Conservation (phyloP, 2,329 filamentous ascomycete genomes). For the Emydomyces testavorans region DNA sequence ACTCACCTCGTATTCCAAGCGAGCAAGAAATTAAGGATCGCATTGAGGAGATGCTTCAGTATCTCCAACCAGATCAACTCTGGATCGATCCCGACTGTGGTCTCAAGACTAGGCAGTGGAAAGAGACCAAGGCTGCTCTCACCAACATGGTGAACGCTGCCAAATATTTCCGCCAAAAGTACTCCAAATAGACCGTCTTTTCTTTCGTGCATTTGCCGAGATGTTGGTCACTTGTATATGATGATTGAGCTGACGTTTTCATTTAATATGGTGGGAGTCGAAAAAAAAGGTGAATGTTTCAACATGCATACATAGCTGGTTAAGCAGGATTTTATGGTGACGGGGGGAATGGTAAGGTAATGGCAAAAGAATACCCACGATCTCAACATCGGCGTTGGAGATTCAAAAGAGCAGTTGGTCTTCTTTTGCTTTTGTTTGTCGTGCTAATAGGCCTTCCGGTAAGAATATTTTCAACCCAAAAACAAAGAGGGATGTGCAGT, state of each 20-base stretch:
- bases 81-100: slow-evolving; percentile 99
- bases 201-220: not conserved
- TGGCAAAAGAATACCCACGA: slow-evolving; percentile 35
- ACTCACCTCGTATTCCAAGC: slow-evolving; percentile 92
- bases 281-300: slow-evolving; percentile 15
- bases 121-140: slow-evolving; percentile 93
- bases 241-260: slow-evolving; percentile 9
- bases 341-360: slow-evolving; percentile 12
- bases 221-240: slow-evolving; percentile 1
- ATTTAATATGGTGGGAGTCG: slow-evolving; percentile 6
- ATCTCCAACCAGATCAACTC: slow-evolving; percentile 95
- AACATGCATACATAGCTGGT: slow-evolving; percentile 18
- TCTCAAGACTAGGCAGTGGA: slow-evolving; percentile 98
- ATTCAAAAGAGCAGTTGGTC: slow-evolving; percentile 9
- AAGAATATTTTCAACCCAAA: too few relatives aligned
- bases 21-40: slow-evolving; percentile 98
- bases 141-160: slow-evolving; percentile 96
- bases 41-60: slow-evolving; percentile 94
- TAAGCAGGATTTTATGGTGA: slow-evolving; percentile 10
- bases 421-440: slow-evolving; percentile 12
- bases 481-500: too few relatives aligned
- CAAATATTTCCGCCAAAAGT: slow-evolving; percentile 90
- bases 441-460: too few relatives aligned
- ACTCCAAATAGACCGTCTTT: slow-evolving; percentile 47
- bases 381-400: slow-evolving; percentile 41